Evolutionary conservation across 805 yeast genomes (phyloP).

Genomic region (Brettanomyces nanus): DNA sequence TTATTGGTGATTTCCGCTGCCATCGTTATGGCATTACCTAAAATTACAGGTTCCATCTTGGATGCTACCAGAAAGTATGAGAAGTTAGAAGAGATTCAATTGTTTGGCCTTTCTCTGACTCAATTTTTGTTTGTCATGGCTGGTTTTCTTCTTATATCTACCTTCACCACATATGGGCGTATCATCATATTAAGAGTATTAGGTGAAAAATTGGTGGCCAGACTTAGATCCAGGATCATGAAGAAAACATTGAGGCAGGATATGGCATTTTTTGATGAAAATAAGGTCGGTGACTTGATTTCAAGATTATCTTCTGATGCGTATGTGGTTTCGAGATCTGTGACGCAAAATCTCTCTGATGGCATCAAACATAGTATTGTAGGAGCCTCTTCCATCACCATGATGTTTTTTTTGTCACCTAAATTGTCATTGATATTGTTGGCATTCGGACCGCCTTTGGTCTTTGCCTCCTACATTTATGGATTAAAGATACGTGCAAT

Average conservation of each 20-base stretch:
- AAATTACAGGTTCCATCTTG: slow-evolving; percentile 45
- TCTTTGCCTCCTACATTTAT: slow-evolving; percentile 71
- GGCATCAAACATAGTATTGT: slow-evolving; percentile 78
- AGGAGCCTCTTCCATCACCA: slow-evolving; percentile 75
- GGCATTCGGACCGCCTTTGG: slow-evolving; percentile 76
- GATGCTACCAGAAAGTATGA: slow-evolving; percentile 36
- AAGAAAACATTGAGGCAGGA: slow-evolving; percentile 77
- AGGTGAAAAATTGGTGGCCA: slow-evolving; percentile 83
- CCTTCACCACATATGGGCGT: slow-evolving; percentile 73
- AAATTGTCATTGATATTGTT: slow-evolving; percentile 73
- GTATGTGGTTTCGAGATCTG: slow-evolving; percentile 76
- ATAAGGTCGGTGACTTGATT: slow-evolving; percentile 86
- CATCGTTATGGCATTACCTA: slow-evolving; percentile 46
- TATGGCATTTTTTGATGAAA: slow-evolving; percentile 81
- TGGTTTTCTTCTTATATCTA: slow-evolving; percentile 61
- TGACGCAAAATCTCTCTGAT: slow-evolving; percentile 85
- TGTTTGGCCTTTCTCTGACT: slow-evolving; percentile 53
- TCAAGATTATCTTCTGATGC: slow-evolving; percentile 86
- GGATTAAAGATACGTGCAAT: slow-evolving; percentile 73
- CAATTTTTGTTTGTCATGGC: slow-evolving; percentile 57
- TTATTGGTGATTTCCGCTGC: slow-evolving; percentile 39
- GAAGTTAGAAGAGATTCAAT: slow-evolving; percentile 16
- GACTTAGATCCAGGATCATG: slow-evolving; percentile 72
- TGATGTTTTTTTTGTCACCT: slow-evolving; percentile 85
- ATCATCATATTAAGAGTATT: slow-evolving; percentile 64